A percentile compares a stretch with the other conserved stretches of the same genome.
These are phyloP conservation scores for Waitea zeae DNA, from an alignment of 1,284 basidiomycete species.

Conservation along the genomic window DNA sequence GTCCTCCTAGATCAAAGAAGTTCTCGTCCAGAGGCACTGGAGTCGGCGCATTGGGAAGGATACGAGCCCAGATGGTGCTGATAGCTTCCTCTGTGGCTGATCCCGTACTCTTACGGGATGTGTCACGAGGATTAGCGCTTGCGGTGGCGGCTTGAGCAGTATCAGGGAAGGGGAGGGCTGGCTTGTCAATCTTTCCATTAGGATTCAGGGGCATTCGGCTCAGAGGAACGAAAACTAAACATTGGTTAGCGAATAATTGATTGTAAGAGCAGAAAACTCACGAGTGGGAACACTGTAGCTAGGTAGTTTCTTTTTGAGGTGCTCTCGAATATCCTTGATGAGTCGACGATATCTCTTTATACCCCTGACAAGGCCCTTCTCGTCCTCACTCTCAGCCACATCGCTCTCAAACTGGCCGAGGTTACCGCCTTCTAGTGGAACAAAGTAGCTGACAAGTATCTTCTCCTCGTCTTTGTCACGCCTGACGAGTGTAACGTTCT, in stretches of 20 bases:
- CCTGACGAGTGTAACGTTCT: constrained; percentile 94
- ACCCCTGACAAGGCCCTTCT: constrained; percentile 45
- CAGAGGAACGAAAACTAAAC: constrained; percentile 82
- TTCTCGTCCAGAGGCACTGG: constrained; percentile 82
- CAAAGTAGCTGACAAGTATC: constrained; percentile 95
- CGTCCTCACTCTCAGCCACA: constrained; percentile 42
- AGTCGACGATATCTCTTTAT: constrained; percentile 73
- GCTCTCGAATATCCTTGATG: constrained; percentile 88
- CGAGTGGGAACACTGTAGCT: constrained; percentile 83
- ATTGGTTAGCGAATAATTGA: constrained; percentile 6
- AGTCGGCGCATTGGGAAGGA: constrained; percentile 71
- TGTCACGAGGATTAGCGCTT: constrained; percentile 11
- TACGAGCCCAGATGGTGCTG: constrained; percentile 65
- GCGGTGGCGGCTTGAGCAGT: constrained; percentile 57
- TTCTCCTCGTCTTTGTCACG: constrained; percentile 99
- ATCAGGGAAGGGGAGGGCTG: constrained; percentile 96
- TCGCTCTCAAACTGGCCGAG: constrained; percentile 68
- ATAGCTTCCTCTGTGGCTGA: constrained; percentile 75
- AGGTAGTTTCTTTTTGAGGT: constrained; percentile 95
- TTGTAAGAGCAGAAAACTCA: constrained; percentile 17
- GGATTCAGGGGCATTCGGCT: constrained; percentile 95
- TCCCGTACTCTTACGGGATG: constrained; percentile 24
- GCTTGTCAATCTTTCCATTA: constrained; percentile 99
- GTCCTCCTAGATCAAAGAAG: constrained; percentile 98
- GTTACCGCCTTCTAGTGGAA: constrained; percentile 64